Evolutionary conservation across 139 green algal genomes (phyloP).

Genomic region (Chlorella sp.): DNA sequence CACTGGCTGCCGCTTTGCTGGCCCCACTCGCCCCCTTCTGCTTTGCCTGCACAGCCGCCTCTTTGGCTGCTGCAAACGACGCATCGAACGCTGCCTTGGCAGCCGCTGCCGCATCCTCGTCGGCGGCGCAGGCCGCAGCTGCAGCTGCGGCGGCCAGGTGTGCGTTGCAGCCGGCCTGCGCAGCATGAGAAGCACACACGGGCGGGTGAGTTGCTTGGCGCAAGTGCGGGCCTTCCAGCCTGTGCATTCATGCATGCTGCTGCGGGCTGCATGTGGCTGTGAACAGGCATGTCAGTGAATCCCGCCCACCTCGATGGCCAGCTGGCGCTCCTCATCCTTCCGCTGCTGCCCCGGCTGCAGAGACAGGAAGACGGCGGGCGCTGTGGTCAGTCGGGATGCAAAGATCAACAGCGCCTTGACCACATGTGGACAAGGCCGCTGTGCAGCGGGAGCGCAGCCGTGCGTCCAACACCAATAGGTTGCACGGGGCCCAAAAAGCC

Average conservation of each 20-base stretch:
- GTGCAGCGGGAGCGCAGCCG: too few relatives aligned
- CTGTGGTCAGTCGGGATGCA: background rate
- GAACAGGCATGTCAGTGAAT: too few relatives aligned
- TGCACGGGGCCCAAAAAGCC: background rate
- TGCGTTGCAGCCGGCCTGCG: background rate
- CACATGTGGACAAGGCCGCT: background rate
- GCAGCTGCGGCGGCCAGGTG: conserved; percentile 32
- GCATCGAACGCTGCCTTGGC: conserved; percentile 6
- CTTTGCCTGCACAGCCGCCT: background rate
- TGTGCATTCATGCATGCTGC: too few relatives aligned
- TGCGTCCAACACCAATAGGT: too few relatives aligned
- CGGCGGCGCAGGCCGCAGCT: background rate
- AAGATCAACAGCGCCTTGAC: background rate
- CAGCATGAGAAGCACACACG: too few relatives aligned
- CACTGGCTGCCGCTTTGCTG: background rate
- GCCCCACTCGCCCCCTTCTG: too few relatives aligned
- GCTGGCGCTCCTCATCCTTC: conserved; percentile 4
- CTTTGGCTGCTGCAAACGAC: background rate
- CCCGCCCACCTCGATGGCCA: background rate
- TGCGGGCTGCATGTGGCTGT: too few relatives aligned
- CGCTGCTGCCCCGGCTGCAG: background rate
- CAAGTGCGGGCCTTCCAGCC: too few relatives aligned
- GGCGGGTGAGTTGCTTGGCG: too few relatives aligned
- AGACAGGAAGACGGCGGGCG: too few relatives aligned
- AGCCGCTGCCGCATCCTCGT: background rate